phyloP scores from a whole-genome alignment of 2,329 filamentous ascomycete genomes.

The Penicillium sp. region DNA sequence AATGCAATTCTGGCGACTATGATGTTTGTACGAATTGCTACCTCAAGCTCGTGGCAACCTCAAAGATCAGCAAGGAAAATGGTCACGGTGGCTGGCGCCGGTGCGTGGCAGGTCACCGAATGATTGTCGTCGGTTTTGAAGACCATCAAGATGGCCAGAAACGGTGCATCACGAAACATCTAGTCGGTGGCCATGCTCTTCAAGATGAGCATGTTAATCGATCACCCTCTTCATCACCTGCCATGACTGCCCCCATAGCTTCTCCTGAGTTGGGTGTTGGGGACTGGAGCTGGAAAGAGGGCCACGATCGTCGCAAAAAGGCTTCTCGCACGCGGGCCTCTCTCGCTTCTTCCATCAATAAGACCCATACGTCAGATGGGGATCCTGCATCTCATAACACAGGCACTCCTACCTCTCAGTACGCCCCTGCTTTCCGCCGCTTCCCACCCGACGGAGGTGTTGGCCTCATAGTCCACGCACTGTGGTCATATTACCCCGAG shows the following conservation, averaged over 20 bases:
- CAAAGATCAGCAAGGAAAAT: conserved; percentile 71
- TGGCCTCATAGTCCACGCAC: conserved; percentile 63
- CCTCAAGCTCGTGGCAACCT: conserved; percentile 60
- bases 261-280: conserved; percentile 31
- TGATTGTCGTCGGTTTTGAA: conserved; percentile 77
- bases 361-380: conserved; percentile 16
- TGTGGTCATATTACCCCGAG: conserved; percentile 78
- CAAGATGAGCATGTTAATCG: conserved; percentile 56
- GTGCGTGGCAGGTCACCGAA: conserved; percentile 78
- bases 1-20: conserved; percentile 79
- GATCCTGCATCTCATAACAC: neutral
- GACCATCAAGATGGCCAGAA: conserved; percentile 67
- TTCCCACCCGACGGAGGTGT: conserved; percentile 77
- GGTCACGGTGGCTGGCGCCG: conserved; percentile 80
- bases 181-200: conserved; percentile 75
- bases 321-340: conserved; percentile 32
- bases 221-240: conserved; percentile 18
- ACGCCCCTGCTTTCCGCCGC: conserved; percentile 18
- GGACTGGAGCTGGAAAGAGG: conserved; percentile 48
- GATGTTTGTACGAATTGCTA: conserved; percentile 85
- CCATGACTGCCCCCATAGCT: conserved; percentile 26
- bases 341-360: conserved; percentile 7
- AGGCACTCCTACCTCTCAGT: conserved; percentile 18
- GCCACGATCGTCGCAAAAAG: conserved; percentile 39
- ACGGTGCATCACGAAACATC: conserved; percentile 67